Base-by-base conservation (phyloP, 2,329 filamentous ascomycete genomes). In the Talaromyces albobiverticillius region DNA sequence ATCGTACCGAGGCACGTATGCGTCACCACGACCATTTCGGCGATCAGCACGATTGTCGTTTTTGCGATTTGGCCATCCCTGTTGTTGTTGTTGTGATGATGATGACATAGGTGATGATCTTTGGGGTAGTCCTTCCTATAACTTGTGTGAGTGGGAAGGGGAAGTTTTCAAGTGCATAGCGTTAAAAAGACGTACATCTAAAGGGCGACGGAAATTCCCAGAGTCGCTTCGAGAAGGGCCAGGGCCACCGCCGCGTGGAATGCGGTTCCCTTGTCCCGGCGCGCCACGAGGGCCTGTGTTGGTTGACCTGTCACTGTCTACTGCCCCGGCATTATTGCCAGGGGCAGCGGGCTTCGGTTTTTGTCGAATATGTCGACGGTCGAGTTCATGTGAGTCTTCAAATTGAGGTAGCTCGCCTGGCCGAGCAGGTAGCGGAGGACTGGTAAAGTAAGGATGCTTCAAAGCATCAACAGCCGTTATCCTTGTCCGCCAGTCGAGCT, bases 371-470 rank as follows among this genome's bases (percentile, higher is more conserved):
- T 93, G 95, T 68, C 91, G 85, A 48, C 93, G 84, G 68, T 99
- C 94, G n/a, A 97, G 79, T 71, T 99, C 94, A 71, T 99, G 94
- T 42, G 91, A 96, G 64, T 96, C 93, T 67, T 95, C 90, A 65
- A 96, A 97, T 14, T 78, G 82, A 2, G 94, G 94, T n/a, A 99
- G 82, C 48, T 97, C 91, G 59, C 88, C 86, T 1, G 94, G 90
- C 53, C 83, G 82, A 36, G 92, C 85, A 8, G 94, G 94, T 4
- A 88, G 77, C 3, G 94, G 94, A 1, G 82, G 73, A 54, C 83
- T 88, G 58, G 84, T 86, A 76, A 99, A 97, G 71, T 96, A 99
- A 1, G 90, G 85, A 65, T 99, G 94, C 59, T 95, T 83, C 20
- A 99, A 77, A 1, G 94, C 94, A 72, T 99, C 94, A 23, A 95